A percentile compares a stretch with the other conserved stretches of the same genome.
Evolutionary conservation across 2,329 filamentous ascomycete genomes (phyloP).

Genomic region (Arthrocladium fulminans): DNA sequence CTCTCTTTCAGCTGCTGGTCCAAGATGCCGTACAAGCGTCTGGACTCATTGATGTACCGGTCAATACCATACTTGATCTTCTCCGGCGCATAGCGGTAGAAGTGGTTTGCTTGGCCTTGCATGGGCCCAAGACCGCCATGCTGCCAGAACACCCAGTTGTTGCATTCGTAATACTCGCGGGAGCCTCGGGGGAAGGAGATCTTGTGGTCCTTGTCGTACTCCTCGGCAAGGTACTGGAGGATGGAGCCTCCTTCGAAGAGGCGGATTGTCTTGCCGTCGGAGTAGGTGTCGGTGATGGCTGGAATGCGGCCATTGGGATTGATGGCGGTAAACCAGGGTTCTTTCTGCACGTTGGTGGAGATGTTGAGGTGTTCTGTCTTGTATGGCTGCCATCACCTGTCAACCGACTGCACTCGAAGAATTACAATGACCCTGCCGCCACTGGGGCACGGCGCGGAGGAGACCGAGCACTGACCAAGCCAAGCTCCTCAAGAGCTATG

Average conservation of each 20-base stretch:
- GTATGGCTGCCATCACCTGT: conserved; percentile 18
- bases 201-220: conserved; percentile 74
- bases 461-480: conserved; percentile 29
- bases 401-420: background rate
- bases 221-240: conserved; percentile 71
- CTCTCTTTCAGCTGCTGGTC: conserved; percentile 56
- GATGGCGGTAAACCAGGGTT: conserved; percentile 80
- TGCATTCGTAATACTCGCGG: conserved; percentile 68
- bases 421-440: background rate
- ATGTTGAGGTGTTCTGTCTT: conserved; percentile 34
- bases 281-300: conserved; percentile 63
- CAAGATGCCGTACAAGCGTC: conserved; percentile 70
- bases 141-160: conserved; percentile 70
- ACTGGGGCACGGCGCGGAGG: background rate
- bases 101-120: conserved; percentile 81
- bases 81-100: conserved; percentile 71
- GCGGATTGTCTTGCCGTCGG: conserved; percentile 55
- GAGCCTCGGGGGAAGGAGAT: conserved; percentile 67
- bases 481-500: conserved; percentile 77
- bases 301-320: conserved; percentile 92
- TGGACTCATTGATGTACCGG: conserved; percentile 73
- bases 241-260: conserved; percentile 80
- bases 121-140: conserved; percentile 75
- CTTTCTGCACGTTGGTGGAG: conserved; percentile 65
- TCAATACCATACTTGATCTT: conserved; percentile 74